Evolutionary conservation across 2,329 filamentous ascomycete genomes (phyloP).

Genomic region (Aspergillus pseudonomiae): DNA sequence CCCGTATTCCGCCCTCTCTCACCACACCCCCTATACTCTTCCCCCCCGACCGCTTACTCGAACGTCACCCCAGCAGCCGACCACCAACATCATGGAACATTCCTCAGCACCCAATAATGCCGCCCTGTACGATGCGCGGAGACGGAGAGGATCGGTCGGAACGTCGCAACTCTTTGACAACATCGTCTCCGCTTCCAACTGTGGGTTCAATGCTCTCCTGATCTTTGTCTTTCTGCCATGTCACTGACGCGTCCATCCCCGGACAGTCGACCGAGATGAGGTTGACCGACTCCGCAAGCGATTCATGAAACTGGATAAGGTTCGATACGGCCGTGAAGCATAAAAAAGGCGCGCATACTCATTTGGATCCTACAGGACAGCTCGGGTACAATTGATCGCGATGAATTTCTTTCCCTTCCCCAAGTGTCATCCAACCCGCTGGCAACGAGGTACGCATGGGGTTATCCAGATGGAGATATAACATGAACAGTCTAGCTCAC

Average conservation of each 20-base stretch:
- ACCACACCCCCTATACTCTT: not conserved
- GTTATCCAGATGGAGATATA: not conserved
- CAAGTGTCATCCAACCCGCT: slow-evolving; percentile 98
- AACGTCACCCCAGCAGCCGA: not conserved
- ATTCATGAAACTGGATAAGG: slow-evolving; percentile 99
- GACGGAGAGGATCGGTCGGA: slow-evolving; percentile 49
- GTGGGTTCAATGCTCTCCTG: slow-evolving; percentile 55
- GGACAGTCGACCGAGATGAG: slow-evolving; percentile 89
- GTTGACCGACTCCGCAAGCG: slow-evolving; percentile 93
- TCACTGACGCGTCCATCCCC: slow-evolving; percentile 2
- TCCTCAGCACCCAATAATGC: slow-evolving; percentile 45
- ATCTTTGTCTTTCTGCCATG: not conserved
- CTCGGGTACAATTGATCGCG: slow-evolving; percentile 96
- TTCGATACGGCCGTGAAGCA: slow-evolving; percentile 37
- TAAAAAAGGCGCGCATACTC: not conserved
- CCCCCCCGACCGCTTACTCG: not conserved
- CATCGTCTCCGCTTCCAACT: slow-evolving; percentile 96
- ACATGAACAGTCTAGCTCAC: no score
- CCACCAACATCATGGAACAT: slow-evolving; percentile 34
- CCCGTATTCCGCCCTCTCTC: not conserved
- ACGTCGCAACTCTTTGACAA: slow-evolving; percentile 79
- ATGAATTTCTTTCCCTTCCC: slow-evolving; percentile 94
- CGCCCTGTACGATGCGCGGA: slow-evolving; percentile 48
- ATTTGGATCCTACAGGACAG: slow-evolving; percentile 69
- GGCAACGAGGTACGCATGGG: slow-evolving; percentile 73